Evolutionary conservation across 306 rosid species (phyloP).

Genomic region (Senna siamea): DNA sequence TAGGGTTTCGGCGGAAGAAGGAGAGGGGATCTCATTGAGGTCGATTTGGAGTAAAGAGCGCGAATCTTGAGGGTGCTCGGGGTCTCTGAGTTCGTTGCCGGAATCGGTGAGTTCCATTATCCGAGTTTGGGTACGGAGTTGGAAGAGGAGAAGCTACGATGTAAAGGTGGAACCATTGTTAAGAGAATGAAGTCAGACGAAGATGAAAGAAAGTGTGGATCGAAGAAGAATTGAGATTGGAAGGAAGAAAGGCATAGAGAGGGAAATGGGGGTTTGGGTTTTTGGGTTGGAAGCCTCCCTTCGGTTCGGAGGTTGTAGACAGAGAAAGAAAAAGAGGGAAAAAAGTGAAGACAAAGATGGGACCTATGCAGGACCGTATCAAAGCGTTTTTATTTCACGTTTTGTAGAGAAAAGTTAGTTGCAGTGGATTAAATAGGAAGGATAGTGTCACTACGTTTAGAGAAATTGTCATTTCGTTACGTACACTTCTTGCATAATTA

Average conservation of each 20-base stretch:
- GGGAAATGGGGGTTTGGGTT: not conserved
- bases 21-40: conserved; percentile 99
- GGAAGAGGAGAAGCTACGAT: conserved; percentile 45
- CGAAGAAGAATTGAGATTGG: conserved; percentile 55
- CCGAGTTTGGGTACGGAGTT: conserved; percentile 55
- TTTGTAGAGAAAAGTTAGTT: too few species aligned
- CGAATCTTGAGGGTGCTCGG: conserved; percentile 48
- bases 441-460: too few species aligned
- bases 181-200: conserved; percentile 27
- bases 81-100: conserved; percentile 59
- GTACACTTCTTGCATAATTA: too few species aligned
- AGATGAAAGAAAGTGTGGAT: conserved; percentile 41
- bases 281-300: conserved; percentile 2
- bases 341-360: too few species aligned
- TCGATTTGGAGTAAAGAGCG: conserved; percentile 76
- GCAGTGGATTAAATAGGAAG: too few species aligned
- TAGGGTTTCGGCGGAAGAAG: conserved; percentile 70
- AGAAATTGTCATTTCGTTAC: too few species aligned
- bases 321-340: too few species aligned
- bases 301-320: too few species aligned
- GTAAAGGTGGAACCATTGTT: conserved; percentile 63
- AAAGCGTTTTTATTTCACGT: too few species aligned
- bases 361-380: too few species aligned
- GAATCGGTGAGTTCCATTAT: conserved; percentile 91
- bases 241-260: conserved; percentile 9